Conservation (phyloP, 495 filamentous ascomycete species). For the Trichoderma gamsii region DNA sequence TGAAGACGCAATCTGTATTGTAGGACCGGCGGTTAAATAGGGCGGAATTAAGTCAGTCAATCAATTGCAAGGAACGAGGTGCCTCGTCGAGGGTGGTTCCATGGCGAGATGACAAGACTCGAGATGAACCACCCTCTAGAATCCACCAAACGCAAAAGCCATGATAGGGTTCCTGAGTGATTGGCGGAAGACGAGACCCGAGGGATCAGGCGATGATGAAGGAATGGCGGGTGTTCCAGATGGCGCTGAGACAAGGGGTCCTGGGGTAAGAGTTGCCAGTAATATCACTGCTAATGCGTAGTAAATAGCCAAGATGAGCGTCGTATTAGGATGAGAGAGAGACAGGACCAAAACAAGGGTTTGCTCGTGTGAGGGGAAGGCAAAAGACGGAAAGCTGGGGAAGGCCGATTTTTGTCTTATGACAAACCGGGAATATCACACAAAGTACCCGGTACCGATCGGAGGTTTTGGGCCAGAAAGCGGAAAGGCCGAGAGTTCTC, state of each 20-base stretch:
- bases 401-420: not conserved
- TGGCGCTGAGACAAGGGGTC: constrained; percentile 21
- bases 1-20: not conserved
- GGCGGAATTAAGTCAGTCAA: not conserved
- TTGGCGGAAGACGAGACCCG: not conserved
- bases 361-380: constrained; percentile 19
- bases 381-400: constrained; percentile 17
- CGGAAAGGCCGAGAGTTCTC: not conserved
- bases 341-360: constrained; percentile 17
- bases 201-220: constrained; percentile 18
- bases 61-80: constrained; percentile 9
- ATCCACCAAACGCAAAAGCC: constrained; percentile 39
- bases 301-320: constrained; percentile 18
- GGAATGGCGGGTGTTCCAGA: constrained; percentile 15
- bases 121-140: constrained; percentile 43
- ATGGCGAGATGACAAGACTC: constrained; percentile 39
- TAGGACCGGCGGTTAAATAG: not conserved
- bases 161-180: constrained; percentile 27
- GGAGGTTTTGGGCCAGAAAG: not conserved
- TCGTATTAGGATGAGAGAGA: not conserved
- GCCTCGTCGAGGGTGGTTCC: constrained; percentile 44
- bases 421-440: constrained; percentile 3
- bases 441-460: not conserved
- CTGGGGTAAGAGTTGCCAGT: not conserved
- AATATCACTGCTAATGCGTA: not conserved